Conservation (phyloP, 2,329 filamentous ascomycete genomes). For the Ambrosiella cleistominuta region DNA sequence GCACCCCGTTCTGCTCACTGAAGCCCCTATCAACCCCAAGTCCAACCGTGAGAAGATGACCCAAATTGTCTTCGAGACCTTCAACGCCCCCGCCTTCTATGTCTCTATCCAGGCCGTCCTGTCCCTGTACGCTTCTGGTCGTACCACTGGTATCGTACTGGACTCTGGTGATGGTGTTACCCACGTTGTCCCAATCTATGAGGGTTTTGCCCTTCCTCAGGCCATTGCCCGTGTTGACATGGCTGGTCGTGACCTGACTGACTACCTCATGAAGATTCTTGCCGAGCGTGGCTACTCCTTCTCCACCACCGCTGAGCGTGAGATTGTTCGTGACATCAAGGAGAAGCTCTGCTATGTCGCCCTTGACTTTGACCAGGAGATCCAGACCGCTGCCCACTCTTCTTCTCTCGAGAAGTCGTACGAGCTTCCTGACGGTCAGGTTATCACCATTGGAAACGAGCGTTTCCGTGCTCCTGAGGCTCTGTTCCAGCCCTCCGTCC, state of each 20-base stretch:
- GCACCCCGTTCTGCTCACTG: constrained; percentile 97
- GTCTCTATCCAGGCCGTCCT: constrained; percentile 99
- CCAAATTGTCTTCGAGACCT: constrained; percentile 99
- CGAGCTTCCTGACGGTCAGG: constrained; percentile 97
- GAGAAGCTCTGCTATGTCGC: constrained; percentile 99
- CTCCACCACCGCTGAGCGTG: constrained; percentile 98
- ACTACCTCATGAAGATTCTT: constrained; percentile 99
- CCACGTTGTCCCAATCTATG: constrained; percentile 99
- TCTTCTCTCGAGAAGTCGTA: constrained; percentile 99
- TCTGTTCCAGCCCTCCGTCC: constrained; percentile 96
- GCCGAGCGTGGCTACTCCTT: constrained; percentile 99
- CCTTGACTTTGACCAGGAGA: constrained; percentile 99
- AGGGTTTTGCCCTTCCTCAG: constrained; percentile 99
- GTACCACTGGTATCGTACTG: constrained; percentile 99
- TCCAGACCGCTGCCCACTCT: constrained; percentile 98
- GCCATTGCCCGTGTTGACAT: constrained; percentile 99
- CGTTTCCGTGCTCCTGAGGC: constrained; percentile 99
- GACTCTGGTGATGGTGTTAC: constrained; percentile 99
- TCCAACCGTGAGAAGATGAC: constrained; percentile 99
- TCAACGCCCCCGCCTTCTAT: constrained; percentile 99
- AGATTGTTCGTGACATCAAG: constrained; percentile 99
- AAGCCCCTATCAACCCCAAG: constrained; percentile 99
- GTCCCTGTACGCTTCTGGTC: constrained; percentile 97
- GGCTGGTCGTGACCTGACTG: constrained; percentile 98
- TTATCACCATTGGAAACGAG: constrained; percentile 99